A percentile compares a stretch with the other conserved stretches of the same genome.
These are phyloP conservation scores for Potentilla sterilis DNA, from an alignment of 306 rosid genomes.

Conservation along the genomic window DNA sequence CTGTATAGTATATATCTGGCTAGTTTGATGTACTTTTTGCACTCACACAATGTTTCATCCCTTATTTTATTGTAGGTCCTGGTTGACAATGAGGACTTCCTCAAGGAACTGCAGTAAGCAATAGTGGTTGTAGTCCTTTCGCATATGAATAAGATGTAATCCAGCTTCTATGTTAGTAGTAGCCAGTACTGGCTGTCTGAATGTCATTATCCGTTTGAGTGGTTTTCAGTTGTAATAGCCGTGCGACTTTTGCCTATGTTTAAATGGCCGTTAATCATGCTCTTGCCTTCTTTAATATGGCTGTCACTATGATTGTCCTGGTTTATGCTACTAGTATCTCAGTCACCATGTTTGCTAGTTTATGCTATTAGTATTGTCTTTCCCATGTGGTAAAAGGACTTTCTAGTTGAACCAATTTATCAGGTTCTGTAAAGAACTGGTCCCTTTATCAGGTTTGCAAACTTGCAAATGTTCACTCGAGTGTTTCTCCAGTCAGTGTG, in stretches of 20 bases:
- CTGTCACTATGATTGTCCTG: neutral
- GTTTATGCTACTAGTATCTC: neutral
- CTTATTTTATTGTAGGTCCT: conserved; percentile 54
- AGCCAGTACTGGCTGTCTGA: conserved; percentile 3
- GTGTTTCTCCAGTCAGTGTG: too few relatives aligned
- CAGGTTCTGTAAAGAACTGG: too few relatives aligned
- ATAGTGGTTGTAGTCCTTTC: neutral
- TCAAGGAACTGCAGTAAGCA: conserved; percentile 58
- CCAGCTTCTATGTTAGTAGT: neutral
- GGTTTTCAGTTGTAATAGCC: neutral
- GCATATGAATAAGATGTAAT: conserved; percentile 31
- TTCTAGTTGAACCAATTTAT: too few relatives aligned
- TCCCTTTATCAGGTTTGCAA: too few relatives aligned
- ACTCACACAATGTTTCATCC: conserved; percentile 13
- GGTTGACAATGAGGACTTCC: conserved; percentile 84
- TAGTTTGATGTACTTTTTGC: neutral
- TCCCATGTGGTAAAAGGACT: too few relatives aligned
- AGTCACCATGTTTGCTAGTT: neutral
- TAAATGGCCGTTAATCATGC: neutral
- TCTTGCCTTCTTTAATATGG: neutral
- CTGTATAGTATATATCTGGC: neutral
- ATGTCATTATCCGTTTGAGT: conserved; percentile 17
- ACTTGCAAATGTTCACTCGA: too few relatives aligned
- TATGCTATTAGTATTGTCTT: too few relatives aligned
- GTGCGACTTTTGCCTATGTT: neutral